phyloP scores from a whole-genome alignment of 2,329 filamentous ascomycete species.

The Myriosclerotinia scirpicola region DNA sequence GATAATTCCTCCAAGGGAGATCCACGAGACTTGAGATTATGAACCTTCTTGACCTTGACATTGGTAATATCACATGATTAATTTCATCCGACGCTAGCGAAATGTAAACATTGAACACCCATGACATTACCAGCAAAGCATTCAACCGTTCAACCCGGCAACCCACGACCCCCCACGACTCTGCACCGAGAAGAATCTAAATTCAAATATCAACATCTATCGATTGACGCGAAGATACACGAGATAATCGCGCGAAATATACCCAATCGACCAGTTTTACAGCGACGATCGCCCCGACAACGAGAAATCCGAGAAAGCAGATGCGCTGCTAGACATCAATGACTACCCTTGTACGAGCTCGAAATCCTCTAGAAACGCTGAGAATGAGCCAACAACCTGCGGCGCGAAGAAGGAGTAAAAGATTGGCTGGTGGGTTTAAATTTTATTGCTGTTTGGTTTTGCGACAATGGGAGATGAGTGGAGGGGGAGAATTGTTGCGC shows the following conservation, averaged over 20 bases:
- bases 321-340: slow-evolving; percentile 52
- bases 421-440: slow-evolving; percentile 58
- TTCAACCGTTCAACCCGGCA: slow-evolving; percentile 10
- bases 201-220: background rate
- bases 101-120: slow-evolving; percentile 26
- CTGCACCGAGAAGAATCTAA: background rate
- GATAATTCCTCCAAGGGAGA: background rate
- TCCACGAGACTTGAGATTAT: background rate
- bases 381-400: slow-evolving; percentile 64
- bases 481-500: slow-evolving; percentile 12
- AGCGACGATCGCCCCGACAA: slow-evolving; percentile 22
- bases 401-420: slow-evolving; percentile 60
- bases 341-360: slow-evolving; percentile 66
- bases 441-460: slow-evolving; percentile 19
- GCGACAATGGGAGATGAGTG: slow-evolving; percentile 15
- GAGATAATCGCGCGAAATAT: slow-evolving; percentile 26
- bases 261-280: background rate
- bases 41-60: background rate
- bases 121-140: slow-evolving; percentile 12
- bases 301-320: slow-evolving; percentile 28
- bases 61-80: slow-evolving; percentile 23
- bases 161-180: background rate
- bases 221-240: slow-evolving; percentile 36
- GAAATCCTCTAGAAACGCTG: slow-evolving; percentile 64
- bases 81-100: slow-evolving; percentile 6